Evolutionary conservation across 148 eudicot genomes (phyloP).

Genomic region (Oxyria digyna): DNA sequence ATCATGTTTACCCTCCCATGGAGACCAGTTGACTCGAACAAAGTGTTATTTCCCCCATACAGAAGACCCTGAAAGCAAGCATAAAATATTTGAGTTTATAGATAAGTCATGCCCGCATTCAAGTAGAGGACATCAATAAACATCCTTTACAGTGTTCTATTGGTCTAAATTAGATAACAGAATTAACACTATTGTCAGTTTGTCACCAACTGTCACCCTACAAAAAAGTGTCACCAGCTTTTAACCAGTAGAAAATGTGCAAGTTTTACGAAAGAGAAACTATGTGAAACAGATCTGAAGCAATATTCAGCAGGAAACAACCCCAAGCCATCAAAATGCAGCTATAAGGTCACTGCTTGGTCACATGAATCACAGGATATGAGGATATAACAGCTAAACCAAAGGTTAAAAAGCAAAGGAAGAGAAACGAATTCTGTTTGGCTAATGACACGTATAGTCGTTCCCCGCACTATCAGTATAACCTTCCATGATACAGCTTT

Average conservation of each 20-base stretch:
- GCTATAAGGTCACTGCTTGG: background rate
- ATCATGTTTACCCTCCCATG: slow-evolving; percentile 37
- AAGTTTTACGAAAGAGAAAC: background rate
- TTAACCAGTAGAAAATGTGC: background rate
- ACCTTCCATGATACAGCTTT: too few relatives aligned
- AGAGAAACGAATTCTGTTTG: too few relatives aligned
- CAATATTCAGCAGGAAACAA: background rate
- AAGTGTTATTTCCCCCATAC: slow-evolving; percentile 65
- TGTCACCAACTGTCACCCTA: too few relatives aligned
- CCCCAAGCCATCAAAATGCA: too few relatives aligned
- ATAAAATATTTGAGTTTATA: background rate
- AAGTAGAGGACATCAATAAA: background rate
- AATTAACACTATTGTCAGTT: background rate
- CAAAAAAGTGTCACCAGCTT: background rate
- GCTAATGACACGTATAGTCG: background rate
- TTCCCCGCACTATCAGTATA: background rate
- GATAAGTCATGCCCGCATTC: background rate
- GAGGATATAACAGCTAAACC: background rate
- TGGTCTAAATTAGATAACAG: background rate
- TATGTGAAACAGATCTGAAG: background rate
- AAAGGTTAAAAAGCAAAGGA: background rate
- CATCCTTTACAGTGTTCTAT: background rate
- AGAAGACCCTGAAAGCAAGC: slow-evolving; percentile 67
- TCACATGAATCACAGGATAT: background rate
- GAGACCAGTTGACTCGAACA: slow-evolving; percentile 88